These are phyloP conservation scores for Sclerotinia trifoliorum DNA, from an alignment of 2,329 filamentous ascomycete genomes.

Conservation along the genomic window DNA sequence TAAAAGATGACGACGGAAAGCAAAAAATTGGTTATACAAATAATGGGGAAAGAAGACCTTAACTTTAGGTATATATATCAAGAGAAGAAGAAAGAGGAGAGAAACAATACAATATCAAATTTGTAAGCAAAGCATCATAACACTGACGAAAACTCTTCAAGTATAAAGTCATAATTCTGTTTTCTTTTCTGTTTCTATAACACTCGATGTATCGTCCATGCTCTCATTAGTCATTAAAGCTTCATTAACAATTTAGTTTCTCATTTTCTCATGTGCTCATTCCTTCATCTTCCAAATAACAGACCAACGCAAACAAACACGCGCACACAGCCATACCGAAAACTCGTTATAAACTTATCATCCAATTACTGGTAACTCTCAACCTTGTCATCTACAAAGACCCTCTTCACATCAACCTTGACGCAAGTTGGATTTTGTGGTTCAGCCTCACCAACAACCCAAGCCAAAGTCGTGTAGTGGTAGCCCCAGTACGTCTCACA, in stretches of 20 bases:
- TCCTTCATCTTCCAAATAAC: neutral
- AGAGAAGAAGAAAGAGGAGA: neutral
- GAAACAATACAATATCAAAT: neutral
- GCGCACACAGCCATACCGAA: neutral
- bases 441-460: constrained; percentile 42
- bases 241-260: neutral
- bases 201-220: neutral
- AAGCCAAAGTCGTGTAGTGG: constrained; percentile 45
- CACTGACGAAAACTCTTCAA: neutral
- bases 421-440: constrained; percentile 49
- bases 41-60: neutral
- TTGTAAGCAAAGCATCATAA: neutral
- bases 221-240: neutral
- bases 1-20: neutral
- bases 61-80: neutral
- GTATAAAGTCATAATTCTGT: neutral
- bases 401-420: constrained; percentile 44
- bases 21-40: neutral
- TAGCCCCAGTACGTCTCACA: constrained; percentile 46
- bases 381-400: neutral
- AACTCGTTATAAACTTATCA: neutral
- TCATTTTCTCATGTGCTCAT: neutral
- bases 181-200: too few relatives aligned
- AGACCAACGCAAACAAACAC: neutral
- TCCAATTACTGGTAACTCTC: neutral